Evolutionary conservation across 2,329 filamentous ascomycete genomes (phyloP).

Genomic region (Lecanosticta acicola): DNA sequence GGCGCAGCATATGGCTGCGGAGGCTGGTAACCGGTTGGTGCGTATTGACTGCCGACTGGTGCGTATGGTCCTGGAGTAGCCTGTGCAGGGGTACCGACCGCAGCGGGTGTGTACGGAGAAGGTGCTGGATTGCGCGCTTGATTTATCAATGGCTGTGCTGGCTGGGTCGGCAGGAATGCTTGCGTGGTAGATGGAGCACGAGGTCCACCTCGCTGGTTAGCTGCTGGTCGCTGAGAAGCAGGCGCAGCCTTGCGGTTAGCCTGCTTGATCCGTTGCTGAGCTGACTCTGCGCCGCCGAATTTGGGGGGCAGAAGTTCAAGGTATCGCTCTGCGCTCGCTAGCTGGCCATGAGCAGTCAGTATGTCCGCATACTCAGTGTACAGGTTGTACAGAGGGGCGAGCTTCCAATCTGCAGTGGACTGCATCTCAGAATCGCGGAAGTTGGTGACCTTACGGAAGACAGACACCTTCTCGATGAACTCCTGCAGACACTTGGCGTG

Average conservation of each 20-base stretch:
- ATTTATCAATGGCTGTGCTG: constrained; percentile 32
- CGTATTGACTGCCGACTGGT: constrained; percentile 33
- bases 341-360: constrained; percentile 79
- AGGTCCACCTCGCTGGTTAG: constrained; percentile 26
- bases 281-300: constrained; percentile 82
- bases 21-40: constrained; percentile 36
- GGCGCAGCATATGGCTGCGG: constrained; percentile 40
- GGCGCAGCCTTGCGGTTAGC: constrained; percentile 57
- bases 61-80: constrained; percentile 46
- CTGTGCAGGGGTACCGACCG: constrained; percentile 43
- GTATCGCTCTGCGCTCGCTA: constrained; percentile 84
- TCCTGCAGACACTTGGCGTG: constrained; percentile 83
- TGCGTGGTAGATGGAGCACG: constrained; percentile 16
- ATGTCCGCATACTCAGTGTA: constrained; percentile 97
- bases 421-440: constrained; percentile 74
- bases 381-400: constrained; percentile 81
- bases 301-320: constrained; percentile 76
- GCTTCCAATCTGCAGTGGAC: constrained; percentile 77
- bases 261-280: constrained; percentile 75
- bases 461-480: constrained; percentile 96
- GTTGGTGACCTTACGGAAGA: constrained; percentile 90
- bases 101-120: constrained; percentile 37
- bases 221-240: constrained; percentile 30
- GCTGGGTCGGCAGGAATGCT: constrained; percentile 38
- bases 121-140: constrained; percentile 28